These are phyloP conservation scores for Lenzites betulinus DNA, from an alignment of 768 basidiomycete genomes.

Conservation along the genomic window DNA sequence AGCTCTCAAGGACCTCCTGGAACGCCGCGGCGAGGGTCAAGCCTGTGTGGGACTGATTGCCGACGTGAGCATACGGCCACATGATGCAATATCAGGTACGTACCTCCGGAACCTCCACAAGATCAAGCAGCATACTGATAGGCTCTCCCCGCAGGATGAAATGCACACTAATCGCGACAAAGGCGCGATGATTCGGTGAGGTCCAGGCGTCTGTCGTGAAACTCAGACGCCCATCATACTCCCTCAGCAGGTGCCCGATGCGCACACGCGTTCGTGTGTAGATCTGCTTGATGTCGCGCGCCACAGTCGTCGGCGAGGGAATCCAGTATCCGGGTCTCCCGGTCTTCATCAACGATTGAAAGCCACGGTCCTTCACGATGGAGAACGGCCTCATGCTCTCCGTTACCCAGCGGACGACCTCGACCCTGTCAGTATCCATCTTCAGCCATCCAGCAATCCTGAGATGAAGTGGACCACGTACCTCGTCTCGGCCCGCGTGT, in stretches of 20 bases:
- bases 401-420: slow-evolving; percentile 40
- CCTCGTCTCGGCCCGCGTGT: slow-evolving; percentile 26
- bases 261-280: slow-evolving; percentile 26
- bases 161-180: slow-evolving; percentile 36
- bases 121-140: slow-evolving; percentile 35
- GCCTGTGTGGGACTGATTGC: slow-evolving; percentile 35
- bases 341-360: slow-evolving; percentile 36
- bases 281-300: slow-evolving; percentile 32
- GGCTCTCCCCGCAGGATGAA: slow-evolving; percentile 34
- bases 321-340: slow-evolving; percentile 37
- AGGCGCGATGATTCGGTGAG: slow-evolving; percentile 37
- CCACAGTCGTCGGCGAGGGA: slow-evolving; percentile 37
- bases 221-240: slow-evolving; percentile 32
- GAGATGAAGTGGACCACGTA: not conserved
- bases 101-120: slow-evolving; percentile 37
- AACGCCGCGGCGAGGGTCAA: slow-evolving; percentile 38
- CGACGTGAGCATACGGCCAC: not conserved
- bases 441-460: not conserved
- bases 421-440: slow-evolving; percentile 26
- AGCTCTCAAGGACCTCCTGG: slow-evolving; percentile 35
- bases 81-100: too few species aligned
- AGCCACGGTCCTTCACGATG: slow-evolving; percentile 39
- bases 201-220: slow-evolving; percentile 43
- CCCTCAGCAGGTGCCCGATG: slow-evolving; percentile 28
- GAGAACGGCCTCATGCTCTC: slow-evolving; percentile 36